Evolutionary conservation across 2,329 filamentous ascomycete genomes (phyloP), one percentile per base, ranked within the genome.

Genomic region (Pyricularia grisea): DNA sequence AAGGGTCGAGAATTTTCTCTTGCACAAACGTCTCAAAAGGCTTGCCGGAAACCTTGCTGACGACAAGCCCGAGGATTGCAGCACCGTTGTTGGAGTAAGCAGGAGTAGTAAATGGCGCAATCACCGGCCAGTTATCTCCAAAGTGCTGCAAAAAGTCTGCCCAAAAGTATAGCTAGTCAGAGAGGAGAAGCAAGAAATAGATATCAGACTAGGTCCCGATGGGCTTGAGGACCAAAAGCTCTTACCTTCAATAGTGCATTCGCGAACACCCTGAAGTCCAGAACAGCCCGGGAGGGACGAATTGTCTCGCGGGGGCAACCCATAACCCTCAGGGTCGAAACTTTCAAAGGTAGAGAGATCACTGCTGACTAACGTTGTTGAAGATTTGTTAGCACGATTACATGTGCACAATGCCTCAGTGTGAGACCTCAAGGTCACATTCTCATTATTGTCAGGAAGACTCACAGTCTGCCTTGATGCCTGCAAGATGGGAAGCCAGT

Each of bases 31-130:
- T 74, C 1, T 75, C 74, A 23, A 81, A 80, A 0, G 79, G 71
- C 65, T 78, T 78, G 4, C 80, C 79, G 0, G 80, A 81, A 0
- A 81, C 77, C 6, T 77, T 78, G 70, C 84, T 81, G 0, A 86
- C 75, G 0, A 81, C 81, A 0, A 81, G 74, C 2, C 81, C 82
- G 0, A 85, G 78, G 1, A 84, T 69, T 0, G 79, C 74, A 25
- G 82, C 81, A 0, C 78, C 83, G 2, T 80, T 75, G 71, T 86
- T 85, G 30, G 83, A 82, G 73, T 87, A 87, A 2, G 78, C 76
- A 0, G 84, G 82, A 2, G 76, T 80, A 0, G 79, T 77, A 71
- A 81, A 83, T 0, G 83, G 79, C 0, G 75, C 73, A 67, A 81
- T 83, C 1, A 79, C 75, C 0, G 83, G 82, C 7, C 77, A 74